These are phyloP conservation scores for Sarocladium kiliense DNA, from an alignment of 2,329 filamentous ascomycete genomes.

Conservation along the genomic window DNA sequence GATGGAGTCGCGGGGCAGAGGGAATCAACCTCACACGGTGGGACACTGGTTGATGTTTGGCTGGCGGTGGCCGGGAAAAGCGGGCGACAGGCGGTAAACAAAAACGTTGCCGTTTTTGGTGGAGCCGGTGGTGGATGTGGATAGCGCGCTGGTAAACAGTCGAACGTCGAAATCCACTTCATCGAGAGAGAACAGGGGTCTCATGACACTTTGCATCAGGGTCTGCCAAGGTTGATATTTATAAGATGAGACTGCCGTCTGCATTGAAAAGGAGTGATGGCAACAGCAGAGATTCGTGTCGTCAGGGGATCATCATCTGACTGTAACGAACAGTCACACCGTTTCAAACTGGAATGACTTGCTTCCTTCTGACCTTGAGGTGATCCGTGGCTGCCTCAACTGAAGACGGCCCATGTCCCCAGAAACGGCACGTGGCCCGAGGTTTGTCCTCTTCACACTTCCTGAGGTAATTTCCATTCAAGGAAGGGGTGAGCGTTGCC, in stretches of 20 bases:
- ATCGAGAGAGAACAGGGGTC: neutral
- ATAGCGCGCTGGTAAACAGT: neutral
- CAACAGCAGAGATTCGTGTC: too few species aligned
- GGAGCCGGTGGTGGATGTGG: neutral
- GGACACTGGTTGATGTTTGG: neutral
- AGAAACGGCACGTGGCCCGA: neutral
- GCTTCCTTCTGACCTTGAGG: neutral
- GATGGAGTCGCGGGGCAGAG: constrained; percentile 8
- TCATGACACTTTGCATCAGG: neutral
- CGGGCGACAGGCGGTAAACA: constrained; percentile 2
- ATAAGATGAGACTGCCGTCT: too few species aligned
- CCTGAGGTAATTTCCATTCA: too few species aligned
- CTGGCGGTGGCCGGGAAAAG: constrained; percentile 3
- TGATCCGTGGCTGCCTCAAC: neutral
- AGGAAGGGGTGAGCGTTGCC: neutral
- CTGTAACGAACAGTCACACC: too few species aligned
- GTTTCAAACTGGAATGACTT: too few species aligned
- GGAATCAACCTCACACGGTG: neutral
- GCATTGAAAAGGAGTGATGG: too few species aligned
- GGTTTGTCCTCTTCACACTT: too few species aligned
- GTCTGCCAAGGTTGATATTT: too few species aligned
- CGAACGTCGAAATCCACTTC: too few species aligned
- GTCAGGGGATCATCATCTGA: too few species aligned
- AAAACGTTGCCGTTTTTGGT: neutral
- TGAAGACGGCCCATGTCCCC: neutral